phyloP scores from a whole-genome alignment of 78 protist genomes.

The Dictyostelium citrinum region DNA sequence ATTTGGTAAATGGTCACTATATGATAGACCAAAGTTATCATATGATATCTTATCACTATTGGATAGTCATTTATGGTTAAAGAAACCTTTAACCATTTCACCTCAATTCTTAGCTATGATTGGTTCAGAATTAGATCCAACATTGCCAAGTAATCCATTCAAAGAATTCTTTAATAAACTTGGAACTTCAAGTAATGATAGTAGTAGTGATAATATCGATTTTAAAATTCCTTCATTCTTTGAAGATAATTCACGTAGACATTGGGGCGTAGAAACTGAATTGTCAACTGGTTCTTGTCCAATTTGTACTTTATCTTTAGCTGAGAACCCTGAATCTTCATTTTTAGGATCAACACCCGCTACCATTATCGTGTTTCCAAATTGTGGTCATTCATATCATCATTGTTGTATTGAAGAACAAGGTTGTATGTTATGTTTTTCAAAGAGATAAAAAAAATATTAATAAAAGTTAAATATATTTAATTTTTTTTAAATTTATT shows the following conservation, averaged over 20 bases:
- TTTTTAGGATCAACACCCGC: constrained; percentile 65
- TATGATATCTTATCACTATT: constrained; percentile 36
- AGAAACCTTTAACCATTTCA: constrained; percentile 59
- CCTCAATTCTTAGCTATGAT: constrained; percentile 53
- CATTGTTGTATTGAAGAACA: constrained; percentile 72
- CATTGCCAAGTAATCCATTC: neutral
- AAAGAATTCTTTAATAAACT: neutral
- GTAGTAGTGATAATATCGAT: neutral
- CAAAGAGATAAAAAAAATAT: constrained; percentile 8
- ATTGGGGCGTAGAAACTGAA: constrained; percentile 75
- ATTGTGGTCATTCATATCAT: constrained; percentile 70
- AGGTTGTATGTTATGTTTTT: constrained; percentile 62
- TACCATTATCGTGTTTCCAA: constrained; percentile 38
- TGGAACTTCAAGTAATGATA: neutral
- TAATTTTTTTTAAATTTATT: too few relatives aligned
- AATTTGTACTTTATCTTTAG: constrained; percentile 43
- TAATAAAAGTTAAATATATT: too few relatives aligned
- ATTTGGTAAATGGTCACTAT: constrained; percentile 62
- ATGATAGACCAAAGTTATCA: constrained; percentile 5
- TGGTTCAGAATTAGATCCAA: neutral
- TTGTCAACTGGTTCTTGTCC: constrained; percentile 46
- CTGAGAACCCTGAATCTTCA: constrained; percentile 62
- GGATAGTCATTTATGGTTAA: constrained; percentile 63
- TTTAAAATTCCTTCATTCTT: constrained; percentile 50
- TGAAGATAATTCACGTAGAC: constrained; percentile 68